Percentiles rank a stretch among this genome's conserved stretches.
These are phyloP conservation scores for Raffaelea arxii DNA, from an alignment of 2,329 filamentous ascomycete species.

Conservation along the genomic window DNA sequence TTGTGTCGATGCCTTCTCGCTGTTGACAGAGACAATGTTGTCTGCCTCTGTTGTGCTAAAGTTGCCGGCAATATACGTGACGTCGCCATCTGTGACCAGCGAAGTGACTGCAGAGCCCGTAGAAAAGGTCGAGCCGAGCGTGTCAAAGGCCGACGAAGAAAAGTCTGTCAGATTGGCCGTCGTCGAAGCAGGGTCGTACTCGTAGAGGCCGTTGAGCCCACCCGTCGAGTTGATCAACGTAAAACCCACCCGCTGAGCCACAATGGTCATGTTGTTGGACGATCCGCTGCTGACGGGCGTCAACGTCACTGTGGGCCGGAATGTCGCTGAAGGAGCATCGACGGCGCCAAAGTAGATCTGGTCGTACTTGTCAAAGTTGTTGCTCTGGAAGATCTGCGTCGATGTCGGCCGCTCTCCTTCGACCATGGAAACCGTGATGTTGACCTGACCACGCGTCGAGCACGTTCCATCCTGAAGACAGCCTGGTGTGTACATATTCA, in stretches of 20 bases:
- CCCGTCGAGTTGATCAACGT: conserved; percentile 62
- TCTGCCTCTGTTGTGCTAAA: conserved; percentile 60
- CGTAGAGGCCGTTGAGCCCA: conserved; percentile 81
- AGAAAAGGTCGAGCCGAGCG: conserved; percentile 61
- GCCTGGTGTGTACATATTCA: conserved; percentile 87
- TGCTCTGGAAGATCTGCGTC: conserved; percentile 66
- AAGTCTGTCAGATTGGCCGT: conserved; percentile 53
- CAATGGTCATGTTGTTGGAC: conserved; percentile 57
- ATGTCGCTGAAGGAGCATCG: conserved; percentile 61
- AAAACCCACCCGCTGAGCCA: conserved; percentile 85
- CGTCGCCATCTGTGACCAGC: conserved; percentile 54
- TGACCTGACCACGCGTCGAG: conserved; percentile 64
- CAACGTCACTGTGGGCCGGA: conserved; percentile 73
- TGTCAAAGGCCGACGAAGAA: conserved; percentile 63
- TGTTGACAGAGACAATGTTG: conserved; percentile 69
- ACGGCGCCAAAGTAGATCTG: conserved; percentile 80
- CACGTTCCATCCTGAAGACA: conserved; percentile 76
- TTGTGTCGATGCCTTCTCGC: conserved; percentile 50
- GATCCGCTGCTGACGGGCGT: conserved; percentile 56
- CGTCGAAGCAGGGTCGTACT: conserved; percentile 62
- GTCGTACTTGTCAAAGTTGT: conserved; percentile 95
- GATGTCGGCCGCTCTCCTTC: conserved; percentile 43
- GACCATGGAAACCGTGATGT: conserved; percentile 47
- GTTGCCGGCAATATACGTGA: conserved; percentile 72
- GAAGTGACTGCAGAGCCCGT: conserved; percentile 57